phyloP scores from a whole-genome alignment of 352 stramenopile species.

The Phytophthora lateralis region DNA sequence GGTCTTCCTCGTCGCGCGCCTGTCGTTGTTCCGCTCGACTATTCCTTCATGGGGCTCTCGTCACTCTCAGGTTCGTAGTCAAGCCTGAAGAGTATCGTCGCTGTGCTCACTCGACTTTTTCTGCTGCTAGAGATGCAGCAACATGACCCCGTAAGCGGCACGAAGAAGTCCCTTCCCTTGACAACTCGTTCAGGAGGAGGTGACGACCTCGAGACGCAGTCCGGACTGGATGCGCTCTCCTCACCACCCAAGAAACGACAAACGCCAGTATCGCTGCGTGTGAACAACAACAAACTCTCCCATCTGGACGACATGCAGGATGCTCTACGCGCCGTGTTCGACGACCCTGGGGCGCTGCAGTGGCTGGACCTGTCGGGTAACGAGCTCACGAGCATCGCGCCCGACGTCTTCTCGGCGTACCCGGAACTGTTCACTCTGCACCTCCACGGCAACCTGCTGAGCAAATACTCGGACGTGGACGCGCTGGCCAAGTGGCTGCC shows the following conservation, averaged over 20 bases:
- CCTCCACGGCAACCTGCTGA: conserved; percentile 74
- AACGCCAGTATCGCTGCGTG: conserved; percentile 48
- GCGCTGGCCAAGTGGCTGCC: conserved; percentile 50
- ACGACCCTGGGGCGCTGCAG: conserved; percentile 51
- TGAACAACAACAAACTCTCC: conserved; percentile 73
- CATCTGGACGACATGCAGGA: conserved; percentile 57
- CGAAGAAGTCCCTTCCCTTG: conserved; percentile 43
- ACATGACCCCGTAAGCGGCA: conserved; percentile 61
- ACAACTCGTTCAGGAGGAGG: neutral
- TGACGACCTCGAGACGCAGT: conserved; percentile 1
- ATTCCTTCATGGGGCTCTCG: conserved; percentile 72
- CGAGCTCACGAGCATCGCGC: conserved; percentile 38
- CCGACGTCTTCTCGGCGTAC: conserved; percentile 50
- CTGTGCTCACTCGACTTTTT: neutral
- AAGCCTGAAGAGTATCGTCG: neutral
- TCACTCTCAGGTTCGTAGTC: conserved; percentile 49
- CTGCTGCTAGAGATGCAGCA: conserved; percentile 52
- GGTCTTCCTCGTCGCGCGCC: conserved; percentile 20
- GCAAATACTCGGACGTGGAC: conserved; percentile 69
- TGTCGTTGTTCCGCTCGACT: conserved; percentile 51
- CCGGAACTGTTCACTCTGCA: conserved; percentile 69
- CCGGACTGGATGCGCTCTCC: neutral
- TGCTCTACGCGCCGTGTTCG: conserved; percentile 55
- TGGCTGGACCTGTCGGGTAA: conserved; percentile 77
- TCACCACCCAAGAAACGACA: conserved; percentile 19